Base-by-base conservation (phyloP, 2,329 filamentous ascomycete genomes). In the Fusarium cyanostomum region DNA sequence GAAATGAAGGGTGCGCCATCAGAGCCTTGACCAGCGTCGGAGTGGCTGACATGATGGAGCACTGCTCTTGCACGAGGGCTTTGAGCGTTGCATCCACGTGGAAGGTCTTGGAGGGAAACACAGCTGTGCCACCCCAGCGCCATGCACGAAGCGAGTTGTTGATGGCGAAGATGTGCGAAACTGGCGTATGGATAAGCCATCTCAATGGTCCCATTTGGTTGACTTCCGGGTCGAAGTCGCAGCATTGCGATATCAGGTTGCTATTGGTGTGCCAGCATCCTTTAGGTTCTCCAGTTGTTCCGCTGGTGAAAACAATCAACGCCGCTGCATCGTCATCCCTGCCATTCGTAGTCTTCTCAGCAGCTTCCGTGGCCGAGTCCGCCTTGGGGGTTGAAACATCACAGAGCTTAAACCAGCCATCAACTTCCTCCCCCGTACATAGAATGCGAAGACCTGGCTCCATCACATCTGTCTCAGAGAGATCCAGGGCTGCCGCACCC, bases 301-400 rank as follows among this genome's bases (percentile, higher is more conserved):
- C 81, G 61, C 80, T 82, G 16, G 80, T 83, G 68, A 83, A 82
- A 28, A 82, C 71, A 43, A 83, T 76, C 37, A 81, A 71, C 6
- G 75, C 75, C 7, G 67, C 73, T 44, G 74, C 69, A 6, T 62
- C 30, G 28, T 66, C 49, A 12, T 44, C 21, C 9, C 54, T 33
- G 12, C 11, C 12, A 1, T 59, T 27, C 15, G 21, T 24, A 9
- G 24, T 31, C 8, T 27, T 31, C 6, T 39, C 38, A 5, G 30
- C n/a, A n/a, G 28, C 8, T 33, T 6, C 37, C 11, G 24, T 9
- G 8, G 26, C 3, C 3, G 7, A 31, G 5, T 28, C 50, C 12
- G 2, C 13, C 10, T 38, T 16, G 24, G 50, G 6, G 9, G 13
- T 27, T 2, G 56, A 42, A 10, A 72, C 13, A 18, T 66, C 24